A percentile compares a stretch with the other conserved stretches of the same genome.
phyloP scores from a whole-genome alignment of 495 filamentous ascomycete genomes.

The Penicillium chermesinum region DNA sequence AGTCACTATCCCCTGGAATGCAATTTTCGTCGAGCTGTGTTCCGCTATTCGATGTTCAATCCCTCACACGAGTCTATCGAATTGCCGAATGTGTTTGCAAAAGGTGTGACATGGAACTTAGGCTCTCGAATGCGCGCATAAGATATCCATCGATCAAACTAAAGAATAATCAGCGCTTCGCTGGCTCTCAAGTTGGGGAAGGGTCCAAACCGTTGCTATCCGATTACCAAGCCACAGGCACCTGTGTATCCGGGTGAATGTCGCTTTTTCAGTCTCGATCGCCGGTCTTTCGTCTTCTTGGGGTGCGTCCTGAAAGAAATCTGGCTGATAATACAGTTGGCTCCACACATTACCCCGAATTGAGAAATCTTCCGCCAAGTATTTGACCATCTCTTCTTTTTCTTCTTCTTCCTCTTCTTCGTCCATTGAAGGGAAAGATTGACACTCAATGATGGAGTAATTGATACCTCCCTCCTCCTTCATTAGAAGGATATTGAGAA shows the following conservation, averaged over 20 bases:
- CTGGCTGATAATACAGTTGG: constrained; percentile 59
- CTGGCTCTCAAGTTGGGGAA: neutral
- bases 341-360: constrained; percentile 73
- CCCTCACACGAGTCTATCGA: constrained; percentile 16
- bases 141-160: constrained; percentile 42
- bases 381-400: constrained; percentile 48
- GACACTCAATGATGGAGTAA: constrained; percentile 43
- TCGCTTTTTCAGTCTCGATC: constrained; percentile 63
- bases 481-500: constrained; percentile 68
- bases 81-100: neutral
- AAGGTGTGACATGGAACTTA: constrained; percentile 26
- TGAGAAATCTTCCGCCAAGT: constrained; percentile 78
- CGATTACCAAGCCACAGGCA: constrained; percentile 65
- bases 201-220: constrained; percentile 48
- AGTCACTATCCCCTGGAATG: no score
- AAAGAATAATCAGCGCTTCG: neutral
- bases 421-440: constrained; percentile 56
- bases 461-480: constrained; percentile 34
- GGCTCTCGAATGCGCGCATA: constrained; percentile 19
- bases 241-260: constrained; percentile 61
- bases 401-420: no score
- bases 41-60: constrained; percentile 11
- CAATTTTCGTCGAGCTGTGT: no score
- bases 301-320: constrained; percentile 64
- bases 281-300: constrained; percentile 74